A percentile compares a stretch with the other conserved stretches of the same genome.
Conservation (phyloP, 352 stramenopile species). For the Pythium aphanidermatum region DNA sequence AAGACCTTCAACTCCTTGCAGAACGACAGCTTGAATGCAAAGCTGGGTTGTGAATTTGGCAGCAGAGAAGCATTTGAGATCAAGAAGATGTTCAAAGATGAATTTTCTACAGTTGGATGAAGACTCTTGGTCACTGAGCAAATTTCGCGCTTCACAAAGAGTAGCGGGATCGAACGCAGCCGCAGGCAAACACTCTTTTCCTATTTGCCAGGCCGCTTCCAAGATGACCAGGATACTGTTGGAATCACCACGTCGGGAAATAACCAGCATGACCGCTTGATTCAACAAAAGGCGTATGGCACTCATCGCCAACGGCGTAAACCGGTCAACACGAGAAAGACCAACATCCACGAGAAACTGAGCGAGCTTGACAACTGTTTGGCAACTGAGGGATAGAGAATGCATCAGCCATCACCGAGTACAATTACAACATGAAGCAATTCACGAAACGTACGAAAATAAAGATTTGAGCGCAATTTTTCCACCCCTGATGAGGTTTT, state of each 20-base stretch:
- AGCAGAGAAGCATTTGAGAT: slow-evolving; percentile 8
- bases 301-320: slow-evolving; percentile 9
- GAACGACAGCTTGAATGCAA: slow-evolving; percentile 1
- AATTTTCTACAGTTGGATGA: neutral
- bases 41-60: slow-evolving; percentile 15
- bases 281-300: slow-evolving; percentile 17
- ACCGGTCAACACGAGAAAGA: neutral
- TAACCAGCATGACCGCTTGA: slow-evolving; percentile 11
- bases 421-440: too few species aligned
- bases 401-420: too few species aligned
- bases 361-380: slow-evolving; percentile 7
- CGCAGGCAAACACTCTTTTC: neutral
- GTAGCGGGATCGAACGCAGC: neutral
- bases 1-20: slow-evolving; percentile 14
- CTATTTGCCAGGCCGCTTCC: slow-evolving; percentile 1
- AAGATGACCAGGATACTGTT: slow-evolving; percentile 12
- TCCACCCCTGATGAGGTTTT: too few species aligned
- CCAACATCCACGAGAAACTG: slow-evolving; percentile 12
- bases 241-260: slow-evolving; percentile 6
- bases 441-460: too few species aligned
- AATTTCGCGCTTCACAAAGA: slow-evolving; percentile 5
- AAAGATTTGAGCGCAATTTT: too few species aligned
- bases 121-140: slow-evolving; percentile 6
- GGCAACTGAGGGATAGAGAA: neutral
- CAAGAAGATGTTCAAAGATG: slow-evolving; percentile 8